A percentile compares a stretch with the other conserved stretches of the same genome.
These are phyloP conservation scores for Graphiopsis chlorocephala DNA, from an alignment of 2,329 filamentous ascomycete genomes.

Conservation along the genomic window DNA sequence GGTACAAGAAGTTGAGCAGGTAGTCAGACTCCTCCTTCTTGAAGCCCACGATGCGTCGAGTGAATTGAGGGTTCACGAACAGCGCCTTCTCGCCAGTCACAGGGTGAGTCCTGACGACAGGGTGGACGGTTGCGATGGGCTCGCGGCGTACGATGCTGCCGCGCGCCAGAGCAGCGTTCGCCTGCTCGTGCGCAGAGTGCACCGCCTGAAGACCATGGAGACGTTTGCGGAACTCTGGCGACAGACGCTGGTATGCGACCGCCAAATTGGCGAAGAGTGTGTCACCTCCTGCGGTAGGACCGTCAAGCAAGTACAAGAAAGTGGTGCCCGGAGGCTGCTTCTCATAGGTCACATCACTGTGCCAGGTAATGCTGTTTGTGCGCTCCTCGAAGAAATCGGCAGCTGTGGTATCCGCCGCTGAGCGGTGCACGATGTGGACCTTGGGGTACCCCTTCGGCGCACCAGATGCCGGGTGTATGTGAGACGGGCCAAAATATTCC, in stretches of 20 bases:
- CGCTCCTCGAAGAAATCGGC: slow-evolving; percentile 64
- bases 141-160: slow-evolving; percentile 73
- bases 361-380: slow-evolving; percentile 76
- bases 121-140: slow-evolving; percentile 71
- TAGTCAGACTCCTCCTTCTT: slow-evolving; percentile 85
- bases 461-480: slow-evolving; percentile 77
- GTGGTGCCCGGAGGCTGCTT: slow-evolving; percentile 85
- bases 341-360: slow-evolving; percentile 86
- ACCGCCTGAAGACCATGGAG: slow-evolving; percentile 77
- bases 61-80: slow-evolving; percentile 82
- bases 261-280: slow-evolving; percentile 78
- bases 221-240: slow-evolving; percentile 72
- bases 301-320: slow-evolving; percentile 84
- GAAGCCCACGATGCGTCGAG: slow-evolving; percentile 73
- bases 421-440: slow-evolving; percentile 75
- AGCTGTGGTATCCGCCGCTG: slow-evolving; percentile 60
- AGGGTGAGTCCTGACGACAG: slow-evolving; percentile 77
- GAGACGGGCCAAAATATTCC: slow-evolving; percentile 74
- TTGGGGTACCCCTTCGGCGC: slow-evolving; percentile 71
- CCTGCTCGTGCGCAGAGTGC: slow-evolving; percentile 79
- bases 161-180: slow-evolving; percentile 62
- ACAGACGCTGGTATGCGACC: slow-evolving; percentile 78
- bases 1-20: slow-evolving; percentile 72
- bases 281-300: slow-evolving; percentile 75
- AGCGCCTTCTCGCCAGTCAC: slow-evolving; percentile 78